Percentiles rank a stretch among this genome's conserved stretches.
These are phyloP conservation scores for Chalciporus sp. DNA, from an alignment of 1,284 basidiomycete species.

Conservation along the genomic window DNA sequence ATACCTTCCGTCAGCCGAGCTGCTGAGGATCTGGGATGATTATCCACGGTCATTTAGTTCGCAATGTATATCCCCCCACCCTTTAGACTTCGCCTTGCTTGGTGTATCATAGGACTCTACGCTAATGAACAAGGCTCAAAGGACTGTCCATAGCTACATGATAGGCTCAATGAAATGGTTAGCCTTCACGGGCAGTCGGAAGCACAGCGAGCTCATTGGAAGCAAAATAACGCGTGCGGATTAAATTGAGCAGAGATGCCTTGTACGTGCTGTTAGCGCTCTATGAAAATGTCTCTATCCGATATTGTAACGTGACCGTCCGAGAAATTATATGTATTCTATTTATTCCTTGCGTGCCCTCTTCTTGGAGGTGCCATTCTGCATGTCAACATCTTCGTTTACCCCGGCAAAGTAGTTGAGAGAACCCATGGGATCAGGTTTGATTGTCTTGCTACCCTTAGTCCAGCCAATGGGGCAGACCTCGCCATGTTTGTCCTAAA, in stretches of 20 bases:
- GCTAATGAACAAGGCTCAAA: constrained; percentile 10
- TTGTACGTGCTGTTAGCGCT: background rate
- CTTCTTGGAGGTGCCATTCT: constrained; percentile 35
- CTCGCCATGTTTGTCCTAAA: constrained; percentile 82
- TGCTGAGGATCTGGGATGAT: constrained; percentile 3
- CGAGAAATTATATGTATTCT: background rate
- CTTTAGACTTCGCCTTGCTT: constrained; percentile 24
- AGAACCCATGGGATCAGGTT: constrained; percentile 71
- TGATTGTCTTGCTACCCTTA: constrained; percentile 76
- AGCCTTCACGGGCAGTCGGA: no score
- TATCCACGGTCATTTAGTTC: constrained; percentile 26
- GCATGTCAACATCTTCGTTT: constrained; percentile 29
- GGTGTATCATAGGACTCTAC: constrained; percentile 33
- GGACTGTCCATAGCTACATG: background rate
- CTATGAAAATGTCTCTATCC: background rate
- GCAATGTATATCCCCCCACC: constrained; percentile 27
- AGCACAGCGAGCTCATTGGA: no score
- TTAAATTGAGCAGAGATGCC: background rate
- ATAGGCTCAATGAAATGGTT: no score
- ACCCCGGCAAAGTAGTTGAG: constrained; percentile 71
- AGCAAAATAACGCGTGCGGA: no score
- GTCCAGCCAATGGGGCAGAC: constrained; percentile 91
- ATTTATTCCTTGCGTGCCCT: constrained; percentile 28
- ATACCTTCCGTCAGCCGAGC: constrained; percentile 8
- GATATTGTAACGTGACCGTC: no score